Evolutionary conservation across 306 rosid genomes (phyloP), one percentile per base, ranked within the genome.

Genomic region (Calophaca sinica): DNA sequence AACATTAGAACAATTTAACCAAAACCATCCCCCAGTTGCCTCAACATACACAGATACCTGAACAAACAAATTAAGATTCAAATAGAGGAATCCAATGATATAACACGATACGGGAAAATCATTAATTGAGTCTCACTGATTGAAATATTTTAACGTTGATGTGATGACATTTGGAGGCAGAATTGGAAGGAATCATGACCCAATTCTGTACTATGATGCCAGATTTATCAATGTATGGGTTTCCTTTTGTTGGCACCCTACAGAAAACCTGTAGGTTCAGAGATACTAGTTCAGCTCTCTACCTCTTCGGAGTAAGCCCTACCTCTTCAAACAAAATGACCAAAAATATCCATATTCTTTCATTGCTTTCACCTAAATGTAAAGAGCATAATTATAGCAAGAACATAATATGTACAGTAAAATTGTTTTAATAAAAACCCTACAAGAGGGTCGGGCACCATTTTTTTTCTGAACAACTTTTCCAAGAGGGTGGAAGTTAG

Each of bases 261-360:
- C 78, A 72, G 59, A 52, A 73, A 68, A 57, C 63, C 83, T 8
- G 60, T 12, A 29, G 39, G 38, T 60, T 52, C 36, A 71, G 73
- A 78, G 59, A 71, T 35, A 79, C 48, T 7, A 62, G 33, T 39
- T 62, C 50, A 15, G 32, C 4, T 49, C 7, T 38, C 33, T 38
- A 62, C n/a, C 35, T 62, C 31, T 9, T 39, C 39, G 7, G 32
- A 3, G n/a, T n/a, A n/a, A n/a, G n/a, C n/a, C n/a, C n/a, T n/a
- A n/a, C n/a, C n/a, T n/a, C n/a, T n/a, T n/a, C n/a, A n/a, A n/a
- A n/a, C n/a, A n/a, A n/a, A n/a, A n/a, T n/a, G n/a, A n/a, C n/a
- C n/a, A n/a, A n/a, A n/a, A n/a, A n/a, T n/a, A n/a, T n/a, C n/a
- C n/a, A n/a, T 62, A 36, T 38, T 38, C 55, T 54, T 68, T 29